Conservation (phyloP, 345 rosid genomes). For the Citrus reticulata region DNA sequence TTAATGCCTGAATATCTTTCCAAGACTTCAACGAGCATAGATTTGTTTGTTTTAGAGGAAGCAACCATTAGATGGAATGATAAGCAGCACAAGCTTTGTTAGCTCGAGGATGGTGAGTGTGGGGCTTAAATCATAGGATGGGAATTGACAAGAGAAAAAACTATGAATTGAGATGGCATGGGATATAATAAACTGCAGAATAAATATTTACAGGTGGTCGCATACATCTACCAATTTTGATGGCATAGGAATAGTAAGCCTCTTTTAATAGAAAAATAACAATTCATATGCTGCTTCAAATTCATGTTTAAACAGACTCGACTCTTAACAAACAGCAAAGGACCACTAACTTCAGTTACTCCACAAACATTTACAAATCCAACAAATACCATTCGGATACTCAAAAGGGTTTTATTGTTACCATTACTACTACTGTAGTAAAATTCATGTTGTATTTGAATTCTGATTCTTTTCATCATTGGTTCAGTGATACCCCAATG, state of each 20-base stretch:
- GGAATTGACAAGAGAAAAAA: too few relatives aligned
- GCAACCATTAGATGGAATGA: too few relatives aligned
- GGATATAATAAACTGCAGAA: too few relatives aligned
- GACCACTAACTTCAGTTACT: too few relatives aligned
- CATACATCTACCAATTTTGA: not conserved
- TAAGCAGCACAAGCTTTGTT: too few relatives aligned
- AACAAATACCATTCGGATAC: too few relatives aligned
- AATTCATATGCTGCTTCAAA: not conserved
- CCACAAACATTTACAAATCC: too few relatives aligned
- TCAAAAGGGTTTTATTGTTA: not conserved
- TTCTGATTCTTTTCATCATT: not conserved
- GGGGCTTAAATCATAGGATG: too few relatives aligned
- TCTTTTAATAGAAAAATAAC: not conserved
- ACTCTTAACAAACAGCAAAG: not conserved
- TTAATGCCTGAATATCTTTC: not conserved
- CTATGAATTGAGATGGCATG: not conserved
- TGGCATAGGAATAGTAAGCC: not conserved
- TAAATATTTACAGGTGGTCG: not conserved
- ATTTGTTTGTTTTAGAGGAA: too few relatives aligned
- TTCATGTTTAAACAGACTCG: not conserved
- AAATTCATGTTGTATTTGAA: not conserved
- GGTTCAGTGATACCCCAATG: constrained; percentile 56
- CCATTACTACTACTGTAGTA: not conserved
- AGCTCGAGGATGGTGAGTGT: too few relatives aligned
- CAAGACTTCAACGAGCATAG: too few relatives aligned